A percentile compares a stretch with the other conserved stretches of the same genome.
Evolutionary conservation across 495 filamentous ascomycete genomes (phyloP).

Genomic region (Aspergillus sclerotioniger): DNA sequence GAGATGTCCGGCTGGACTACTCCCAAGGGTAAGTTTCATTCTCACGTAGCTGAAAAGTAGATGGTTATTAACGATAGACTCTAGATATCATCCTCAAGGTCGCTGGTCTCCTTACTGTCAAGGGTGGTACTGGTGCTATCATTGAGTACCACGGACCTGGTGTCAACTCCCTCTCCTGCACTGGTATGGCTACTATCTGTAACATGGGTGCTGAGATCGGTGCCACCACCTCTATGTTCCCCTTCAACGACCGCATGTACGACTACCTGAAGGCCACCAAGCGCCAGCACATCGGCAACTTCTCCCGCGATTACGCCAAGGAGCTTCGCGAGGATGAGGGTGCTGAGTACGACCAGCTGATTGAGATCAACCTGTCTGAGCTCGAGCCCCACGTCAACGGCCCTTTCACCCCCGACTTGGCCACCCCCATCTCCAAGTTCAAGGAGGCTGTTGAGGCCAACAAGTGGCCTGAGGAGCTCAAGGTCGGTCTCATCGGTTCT

Average conservation of each 20-base stretch:
- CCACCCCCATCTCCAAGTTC: constrained; percentile 96
- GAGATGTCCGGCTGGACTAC: constrained; percentile 89
- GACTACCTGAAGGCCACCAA: constrained; percentile 93
- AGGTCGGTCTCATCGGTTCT: constrained; percentile 90
- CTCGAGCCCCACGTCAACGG: constrained; percentile 99
- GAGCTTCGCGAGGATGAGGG: constrained; percentile 90
- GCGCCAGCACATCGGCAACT: constrained; percentile 86
- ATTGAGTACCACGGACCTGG: constrained; percentile 94
- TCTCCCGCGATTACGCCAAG: constrained; percentile 76
- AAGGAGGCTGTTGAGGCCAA: constrained; percentile 90
- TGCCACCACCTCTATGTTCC: constrained; percentile 97
- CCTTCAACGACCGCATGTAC: constrained; percentile 97
- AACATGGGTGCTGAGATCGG: constrained; percentile 93
- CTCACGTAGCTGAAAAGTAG: constrained; percentile 19
- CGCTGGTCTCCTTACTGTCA: constrained; percentile 94
- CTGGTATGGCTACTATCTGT: constrained; percentile 69
- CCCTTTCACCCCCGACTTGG: constrained; percentile 99
- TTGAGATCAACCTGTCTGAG: constrained; percentile 92
- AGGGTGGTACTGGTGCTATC: constrained; percentile 96
- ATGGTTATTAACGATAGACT: constrained; percentile 21
- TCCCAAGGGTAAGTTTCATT: constrained; percentile 62
- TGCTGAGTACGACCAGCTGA: constrained; percentile 92
- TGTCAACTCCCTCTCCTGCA: constrained; percentile 65
- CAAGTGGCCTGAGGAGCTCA: constrained; percentile 95
- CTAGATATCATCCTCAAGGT: constrained; percentile 95